These are phyloP conservation scores for Hemerocallis citrina DNA, from an alignment of 106 monocot species.

Conservation along the genomic window DNA sequence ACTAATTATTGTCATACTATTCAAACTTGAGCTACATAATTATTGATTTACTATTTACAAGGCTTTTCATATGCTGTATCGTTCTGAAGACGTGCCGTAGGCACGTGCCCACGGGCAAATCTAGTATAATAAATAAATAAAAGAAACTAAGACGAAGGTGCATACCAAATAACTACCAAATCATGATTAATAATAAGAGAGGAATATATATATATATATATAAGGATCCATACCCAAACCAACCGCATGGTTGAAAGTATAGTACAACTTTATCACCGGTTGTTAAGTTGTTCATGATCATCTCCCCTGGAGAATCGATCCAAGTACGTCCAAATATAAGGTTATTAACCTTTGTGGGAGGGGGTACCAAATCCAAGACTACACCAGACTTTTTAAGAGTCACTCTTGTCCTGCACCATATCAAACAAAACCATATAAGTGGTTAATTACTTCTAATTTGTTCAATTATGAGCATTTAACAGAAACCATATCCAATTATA, in stretches of 20 bases:
- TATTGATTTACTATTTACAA: too few relatives aligned
- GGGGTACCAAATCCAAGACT: slow-evolving; percentile 88
- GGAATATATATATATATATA: too few relatives aligned
- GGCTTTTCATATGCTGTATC: too few relatives aligned
- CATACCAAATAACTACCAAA: too few relatives aligned
- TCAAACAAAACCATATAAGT: neutral
- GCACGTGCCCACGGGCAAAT: too few relatives aligned
- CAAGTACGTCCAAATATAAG: slow-evolving; percentile 95
- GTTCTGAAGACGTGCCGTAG: too few relatives aligned
- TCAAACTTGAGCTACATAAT: too few relatives aligned
- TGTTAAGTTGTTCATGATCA: slow-evolving; percentile 96
- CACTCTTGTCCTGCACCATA: slow-evolving; percentile 74
- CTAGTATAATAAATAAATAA: too few relatives aligned
- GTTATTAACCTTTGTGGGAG: slow-evolving; percentile 87
- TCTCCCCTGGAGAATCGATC: slow-evolving; percentile 93
- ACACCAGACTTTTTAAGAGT: slow-evolving; percentile 78
- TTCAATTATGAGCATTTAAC: too few relatives aligned
- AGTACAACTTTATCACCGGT: slow-evolving; percentile 93
- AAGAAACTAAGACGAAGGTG: too few relatives aligned
- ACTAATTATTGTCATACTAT: too few relatives aligned
- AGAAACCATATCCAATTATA: too few relatives aligned
- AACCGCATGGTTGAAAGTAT: slow-evolving; percentile 98
- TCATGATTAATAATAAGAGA: neutral
- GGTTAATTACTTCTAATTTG: neutral
- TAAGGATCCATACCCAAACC: slow-evolving; percentile 87